A percentile compares a stretch with the other conserved stretches of the same genome.
Conservation (phyloP, 495 filamentous ascomycete species). For the Annulohypoxylon nitens region DNA sequence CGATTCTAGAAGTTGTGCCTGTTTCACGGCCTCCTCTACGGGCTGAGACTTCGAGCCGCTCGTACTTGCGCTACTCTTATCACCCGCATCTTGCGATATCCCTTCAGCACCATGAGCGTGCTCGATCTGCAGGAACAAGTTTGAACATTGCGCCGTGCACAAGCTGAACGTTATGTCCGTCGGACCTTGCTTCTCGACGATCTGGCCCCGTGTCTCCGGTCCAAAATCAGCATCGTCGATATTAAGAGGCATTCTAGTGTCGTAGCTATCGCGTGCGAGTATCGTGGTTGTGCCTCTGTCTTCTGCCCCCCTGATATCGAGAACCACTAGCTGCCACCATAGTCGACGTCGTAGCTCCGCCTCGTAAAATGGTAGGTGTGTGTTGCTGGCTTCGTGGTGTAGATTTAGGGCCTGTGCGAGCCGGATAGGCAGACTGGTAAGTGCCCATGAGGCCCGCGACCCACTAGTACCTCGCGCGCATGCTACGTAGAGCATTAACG, state of each 20-base stretch:
- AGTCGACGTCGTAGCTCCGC: constrained; percentile 79
- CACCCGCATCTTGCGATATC: background rate
- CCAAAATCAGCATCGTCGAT: constrained; percentile 78
- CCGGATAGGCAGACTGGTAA: constrained; percentile 72
- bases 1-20: constrained; percentile 49
- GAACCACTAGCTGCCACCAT: constrained; percentile 80
- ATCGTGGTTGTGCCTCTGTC: constrained; percentile 78
- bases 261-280: constrained; percentile 71
- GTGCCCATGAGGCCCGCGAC: constrained; percentile 69
- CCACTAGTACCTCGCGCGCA: constrained; percentile 66
- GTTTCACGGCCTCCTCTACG: constrained; percentile 45
- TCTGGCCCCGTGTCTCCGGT: constrained; percentile 64
- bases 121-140: constrained; percentile 58
- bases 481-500: constrained; percentile 71
- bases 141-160: constrained; percentile 67
- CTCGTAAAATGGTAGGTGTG: constrained; percentile 71
- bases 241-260: constrained; percentile 73
- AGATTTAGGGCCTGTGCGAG: constrained; percentile 78
- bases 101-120: constrained; percentile 40
- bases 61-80: background rate
- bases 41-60: constrained; percentile 23
- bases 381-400: constrained; percentile 71
- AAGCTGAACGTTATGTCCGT: constrained; percentile 81
- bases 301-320: constrained; percentile 79
- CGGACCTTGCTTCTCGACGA: constrained; percentile 64